A percentile compares a stretch with the other conserved stretches of the same genome.
Evolutionary conservation across 1,284 basidiomycete genomes (phyloP).

Genomic region (Anthracocystis panici-leucophaei): DNA sequence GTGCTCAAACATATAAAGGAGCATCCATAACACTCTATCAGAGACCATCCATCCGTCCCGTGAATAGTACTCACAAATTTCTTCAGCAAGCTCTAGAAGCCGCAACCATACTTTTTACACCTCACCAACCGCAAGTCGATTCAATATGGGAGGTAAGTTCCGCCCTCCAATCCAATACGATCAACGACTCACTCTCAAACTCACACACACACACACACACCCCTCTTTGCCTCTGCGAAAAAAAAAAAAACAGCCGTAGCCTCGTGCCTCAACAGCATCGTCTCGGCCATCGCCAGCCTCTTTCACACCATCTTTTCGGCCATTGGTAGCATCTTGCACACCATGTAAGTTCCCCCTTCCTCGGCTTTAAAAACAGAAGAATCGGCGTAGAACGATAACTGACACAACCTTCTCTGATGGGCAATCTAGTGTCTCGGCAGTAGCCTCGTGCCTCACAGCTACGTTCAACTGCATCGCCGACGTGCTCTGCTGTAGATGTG

Average conservation of each 20-base stretch:
- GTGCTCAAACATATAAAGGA: too few relatives aligned
- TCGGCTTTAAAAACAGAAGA: background rate
- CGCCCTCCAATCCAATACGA: background rate
- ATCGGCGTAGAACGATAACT: background rate
- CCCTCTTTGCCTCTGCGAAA: too few relatives aligned
- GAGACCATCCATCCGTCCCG: too few relatives aligned
- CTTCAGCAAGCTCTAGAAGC: too few relatives aligned
- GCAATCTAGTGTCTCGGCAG: slow-evolving; percentile 42
- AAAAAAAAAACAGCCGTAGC: slow-evolving; percentile 60
- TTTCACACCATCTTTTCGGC: slow-evolving; percentile 55
- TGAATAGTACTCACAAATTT: too few relatives aligned
- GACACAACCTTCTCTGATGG: background rate
- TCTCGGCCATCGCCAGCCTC: slow-evolving; percentile 46
- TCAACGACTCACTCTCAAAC: background rate
- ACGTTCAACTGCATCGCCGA: slow-evolving; percentile 62
- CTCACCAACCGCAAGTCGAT: background rate
- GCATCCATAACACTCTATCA: too few relatives aligned
- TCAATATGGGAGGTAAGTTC: slow-evolving; percentile 5
- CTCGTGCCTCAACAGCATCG: slow-evolving; percentile 51
- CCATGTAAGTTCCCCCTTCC: slow-evolving; percentile 42
- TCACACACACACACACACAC: background rate
- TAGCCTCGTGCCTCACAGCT: slow-evolving; percentile 40
- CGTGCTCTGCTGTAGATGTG: slow-evolving; percentile 58
- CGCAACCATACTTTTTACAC: too few relatives aligned
- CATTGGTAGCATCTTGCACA: slow-evolving; percentile 49